Percentiles rank a stretch among this genome's conserved stretches.
Conservation (phyloP, 805 yeast genomes). For the Metschnikowia borealis region DNA sequence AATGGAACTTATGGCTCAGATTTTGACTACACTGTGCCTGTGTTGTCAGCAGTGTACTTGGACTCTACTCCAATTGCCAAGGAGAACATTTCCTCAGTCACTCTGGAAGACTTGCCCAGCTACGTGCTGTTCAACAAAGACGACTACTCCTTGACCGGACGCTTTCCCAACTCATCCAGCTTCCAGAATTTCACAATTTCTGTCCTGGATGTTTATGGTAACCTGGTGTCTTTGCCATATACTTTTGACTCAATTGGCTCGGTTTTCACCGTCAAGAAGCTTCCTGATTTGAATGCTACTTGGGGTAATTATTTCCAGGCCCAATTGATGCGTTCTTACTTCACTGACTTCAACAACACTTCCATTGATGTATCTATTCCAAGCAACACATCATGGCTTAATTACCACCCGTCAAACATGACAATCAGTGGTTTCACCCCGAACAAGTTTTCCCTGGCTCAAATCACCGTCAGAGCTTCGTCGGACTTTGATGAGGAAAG, state of each 20-base stretch:
- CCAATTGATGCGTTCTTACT: conserved; percentile 49
- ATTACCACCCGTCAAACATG: conserved; percentile 53
- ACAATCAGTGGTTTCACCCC: conserved; percentile 70
- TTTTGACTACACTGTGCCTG: conserved; percentile 57
- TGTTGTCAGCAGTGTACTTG: conserved; percentile 54
- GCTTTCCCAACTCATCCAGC: conserved; percentile 46
- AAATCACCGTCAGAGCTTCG: conserved; percentile 27
- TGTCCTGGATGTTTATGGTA: conserved; percentile 56
- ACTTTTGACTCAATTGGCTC: conserved; percentile 50
- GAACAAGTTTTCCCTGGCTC: conserved; percentile 20
- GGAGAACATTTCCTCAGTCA: conserved; percentile 53
- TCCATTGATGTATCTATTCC: conserved; percentile 42
- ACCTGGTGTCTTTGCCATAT: conserved; percentile 56
- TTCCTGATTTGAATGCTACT: conserved; percentile 66
- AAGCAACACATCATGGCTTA: conserved; percentile 54
- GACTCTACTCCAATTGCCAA: conserved; percentile 52
- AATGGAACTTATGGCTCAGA: conserved; percentile 64
- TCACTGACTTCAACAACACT: conserved; percentile 52
- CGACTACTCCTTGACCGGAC: conserved; percentile 48
- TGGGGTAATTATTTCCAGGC: conserved; percentile 57
- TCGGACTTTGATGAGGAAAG: conserved; percentile 28
- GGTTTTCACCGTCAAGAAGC: conserved; percentile 50
- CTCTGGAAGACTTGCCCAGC: conserved; percentile 49
- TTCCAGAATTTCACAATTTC: conserved; percentile 50
- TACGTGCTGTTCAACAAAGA: conserved; percentile 48